Evolutionary conservation across 257 asterid species (phyloP), one percentile per base, ranked within the genome.

Genomic region (Mentha longifolia): DNA sequence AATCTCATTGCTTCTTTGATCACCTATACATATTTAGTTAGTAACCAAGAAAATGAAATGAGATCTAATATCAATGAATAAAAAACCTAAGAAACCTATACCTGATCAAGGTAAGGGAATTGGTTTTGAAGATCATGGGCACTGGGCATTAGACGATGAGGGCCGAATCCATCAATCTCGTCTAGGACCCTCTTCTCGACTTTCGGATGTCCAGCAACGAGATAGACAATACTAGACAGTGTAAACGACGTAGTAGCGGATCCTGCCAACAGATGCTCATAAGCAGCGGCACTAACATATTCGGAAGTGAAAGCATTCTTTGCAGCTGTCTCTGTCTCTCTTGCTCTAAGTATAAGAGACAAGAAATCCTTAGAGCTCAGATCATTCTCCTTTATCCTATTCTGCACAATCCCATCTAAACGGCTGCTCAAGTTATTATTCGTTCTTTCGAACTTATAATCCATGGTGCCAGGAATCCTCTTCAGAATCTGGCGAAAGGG

Each of bases 1-100:
- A 88, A 85, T 70, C 98, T 87, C 99, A 95, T 92, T 60, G 97
- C 88, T 81, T 95, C 99, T 84, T 95, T 95, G 50, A 92, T 88
- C 72, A 95, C 97, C 99, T 94, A 82, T 47, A 16, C 2, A 3
- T 49, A 17, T 10, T 30, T 13, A 60, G 22, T 71, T 58, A 51
- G 51, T 37, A 67, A 30, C 33, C 50, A 65, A 46, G 35, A 55
- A 63, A 45, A 59, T 39, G 65, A 20, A 42, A 60, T 30, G 41
- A 12, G 57, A 46, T 14, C 25, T 16, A 41, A 56, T 39, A 0
- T 59, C 42, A 20, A 28, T 58, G 28, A 20, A 37, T 15, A 28
- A 25, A 20, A 60, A 10, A 1, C 9, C 12, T 8, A 31, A 45
- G 39, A 56, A 70, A 70, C 63, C 54, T 76, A 42, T 42, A 76